Percentiles rank a stretch among this genome's conserved stretches.
Conservation (phyloP, 148 eudicot genomes). For the Rheum nobile region DNA sequence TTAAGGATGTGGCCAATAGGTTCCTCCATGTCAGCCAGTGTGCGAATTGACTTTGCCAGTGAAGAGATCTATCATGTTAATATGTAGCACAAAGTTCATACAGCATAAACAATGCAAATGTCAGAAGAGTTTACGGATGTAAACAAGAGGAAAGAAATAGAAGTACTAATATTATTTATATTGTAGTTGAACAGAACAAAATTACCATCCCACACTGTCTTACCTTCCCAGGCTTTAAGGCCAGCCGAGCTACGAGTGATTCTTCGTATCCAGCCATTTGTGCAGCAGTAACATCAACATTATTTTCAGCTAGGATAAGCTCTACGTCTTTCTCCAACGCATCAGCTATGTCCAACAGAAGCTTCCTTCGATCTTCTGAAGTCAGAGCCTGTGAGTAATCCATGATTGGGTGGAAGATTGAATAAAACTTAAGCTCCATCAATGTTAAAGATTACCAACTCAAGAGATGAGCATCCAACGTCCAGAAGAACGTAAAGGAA, state of each 20-base stretch:
- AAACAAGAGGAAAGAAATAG: neutral
- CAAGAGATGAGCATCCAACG: conserved; percentile 2
- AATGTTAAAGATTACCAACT: neutral
- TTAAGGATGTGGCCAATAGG: conserved; percentile 73
- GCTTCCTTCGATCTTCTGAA: conserved; percentile 59
- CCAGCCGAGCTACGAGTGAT: conserved; percentile 63
- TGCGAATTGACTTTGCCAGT: conserved; percentile 81
- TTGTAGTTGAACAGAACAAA: neutral
- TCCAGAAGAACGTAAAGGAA: neutral
- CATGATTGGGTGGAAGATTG: neutral
- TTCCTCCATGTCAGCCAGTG: conserved; percentile 91
- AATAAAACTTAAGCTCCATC: neutral
- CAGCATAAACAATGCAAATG: neutral
- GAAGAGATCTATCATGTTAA: neutral
- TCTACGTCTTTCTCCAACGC: conserved; percentile 68
- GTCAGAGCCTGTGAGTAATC: conserved; percentile 47
- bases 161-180: neutral
- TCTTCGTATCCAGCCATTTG: conserved; percentile 65
- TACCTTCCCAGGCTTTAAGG: conserved; percentile 85
- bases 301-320: conserved; percentile 53
- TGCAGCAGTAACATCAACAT: conserved; percentile 71
- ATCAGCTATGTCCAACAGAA: conserved; percentile 72
- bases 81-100: conserved; percentile 1
- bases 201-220: conserved; percentile 10
- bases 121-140: conserved; percentile 1